Evolutionary conservation across 106 monocot genomes (phyloP).

Genomic region (Triglochin maritima): DNA sequence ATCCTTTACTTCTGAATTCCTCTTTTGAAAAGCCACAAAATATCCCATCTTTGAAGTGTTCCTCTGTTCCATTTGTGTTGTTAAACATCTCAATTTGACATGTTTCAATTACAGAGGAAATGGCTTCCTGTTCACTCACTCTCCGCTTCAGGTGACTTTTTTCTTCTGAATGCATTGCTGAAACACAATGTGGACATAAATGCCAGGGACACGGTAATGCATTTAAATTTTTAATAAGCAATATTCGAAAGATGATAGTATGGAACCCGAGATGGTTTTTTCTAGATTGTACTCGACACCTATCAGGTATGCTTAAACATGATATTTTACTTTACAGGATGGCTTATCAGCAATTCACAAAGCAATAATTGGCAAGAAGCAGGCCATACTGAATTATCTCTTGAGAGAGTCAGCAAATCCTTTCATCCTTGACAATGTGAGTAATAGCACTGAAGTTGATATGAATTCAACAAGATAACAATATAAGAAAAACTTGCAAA

Average conservation of each 20-base stretch:
- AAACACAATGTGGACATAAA: constrained; percentile 87
- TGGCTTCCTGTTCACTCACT: constrained; percentile 86
- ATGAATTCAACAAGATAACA: too few species aligned
- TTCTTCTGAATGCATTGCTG: constrained; percentile 68
- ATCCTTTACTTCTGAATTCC: too few species aligned
- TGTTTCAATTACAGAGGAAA: constrained; percentile 54
- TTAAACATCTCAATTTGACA: background rate
- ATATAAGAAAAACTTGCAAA: too few species aligned
- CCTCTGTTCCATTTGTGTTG: background rate
- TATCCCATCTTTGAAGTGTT: background rate
- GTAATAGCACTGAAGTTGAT: background rate
- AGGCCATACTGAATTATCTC: constrained; percentile 78
- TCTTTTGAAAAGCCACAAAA: background rate
- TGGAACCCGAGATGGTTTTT: background rate
- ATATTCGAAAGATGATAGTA: background rate
- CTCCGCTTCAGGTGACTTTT: constrained; percentile 83
- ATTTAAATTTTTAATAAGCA: background rate
- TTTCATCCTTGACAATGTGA: constrained; percentile 65
- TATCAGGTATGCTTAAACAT: background rate
- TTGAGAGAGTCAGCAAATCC: constrained; percentile 90
- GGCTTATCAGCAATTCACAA: constrained; percentile 81
- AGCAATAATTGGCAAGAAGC: constrained; percentile 85
- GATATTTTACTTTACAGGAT: constrained; percentile 47
- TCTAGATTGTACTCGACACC: background rate
- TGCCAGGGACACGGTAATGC: constrained; percentile 56